A percentile compares a stretch with the other conserved stretches of the same genome.
These are phyloP conservation scores for Chlorella sorokiniana DNA, from an alignment of 139 green algal genomes.

Conservation along the genomic window DNA sequence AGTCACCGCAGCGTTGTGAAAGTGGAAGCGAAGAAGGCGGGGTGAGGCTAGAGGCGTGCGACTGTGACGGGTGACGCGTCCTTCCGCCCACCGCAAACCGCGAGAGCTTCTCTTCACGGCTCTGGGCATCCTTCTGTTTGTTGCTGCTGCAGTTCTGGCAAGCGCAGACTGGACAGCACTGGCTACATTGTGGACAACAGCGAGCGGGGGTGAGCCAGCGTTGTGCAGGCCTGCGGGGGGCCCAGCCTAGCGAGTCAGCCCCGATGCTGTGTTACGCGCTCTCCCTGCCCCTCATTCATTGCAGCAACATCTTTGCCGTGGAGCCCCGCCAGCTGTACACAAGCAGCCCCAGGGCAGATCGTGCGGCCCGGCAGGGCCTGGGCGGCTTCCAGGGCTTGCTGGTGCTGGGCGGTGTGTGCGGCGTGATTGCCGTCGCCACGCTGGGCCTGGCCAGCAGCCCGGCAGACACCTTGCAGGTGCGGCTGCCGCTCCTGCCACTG, in stretches of 20 bases:
- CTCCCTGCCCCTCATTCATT: background rate
- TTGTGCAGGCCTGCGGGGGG: too few relatives aligned
- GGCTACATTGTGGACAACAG: slow-evolving; percentile 28
- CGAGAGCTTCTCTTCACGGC: too few relatives aligned
- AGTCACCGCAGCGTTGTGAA: background rate
- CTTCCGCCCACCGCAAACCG: too few relatives aligned
- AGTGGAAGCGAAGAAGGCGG: background rate
- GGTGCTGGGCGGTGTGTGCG: background rate
- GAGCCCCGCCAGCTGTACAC: slow-evolving; percentile 21
- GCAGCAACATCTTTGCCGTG: slow-evolving; percentile 25
- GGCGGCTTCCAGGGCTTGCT: slow-evolving; percentile 21
- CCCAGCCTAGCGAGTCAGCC: too few relatives aligned
- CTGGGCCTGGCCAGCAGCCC: background rate
- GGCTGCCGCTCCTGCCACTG: too few relatives aligned
- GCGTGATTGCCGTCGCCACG: background rate
- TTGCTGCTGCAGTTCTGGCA: slow-evolving; percentile 8
- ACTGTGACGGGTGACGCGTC: too few relatives aligned
- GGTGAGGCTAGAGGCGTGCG: too few relatives aligned
- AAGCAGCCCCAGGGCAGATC: slow-evolving; percentile 5
- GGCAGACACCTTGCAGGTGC: slow-evolving; percentile 1
- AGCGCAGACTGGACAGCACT: background rate
- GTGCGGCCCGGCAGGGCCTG: slow-evolving; percentile 18
- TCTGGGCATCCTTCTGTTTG: too few relatives aligned
- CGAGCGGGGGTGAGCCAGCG: background rate
- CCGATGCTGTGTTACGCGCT: background rate